Evolutionary conservation across 352 stramenopile species (phyloP).

Genomic region (Pythium myriotylum): DNA sequence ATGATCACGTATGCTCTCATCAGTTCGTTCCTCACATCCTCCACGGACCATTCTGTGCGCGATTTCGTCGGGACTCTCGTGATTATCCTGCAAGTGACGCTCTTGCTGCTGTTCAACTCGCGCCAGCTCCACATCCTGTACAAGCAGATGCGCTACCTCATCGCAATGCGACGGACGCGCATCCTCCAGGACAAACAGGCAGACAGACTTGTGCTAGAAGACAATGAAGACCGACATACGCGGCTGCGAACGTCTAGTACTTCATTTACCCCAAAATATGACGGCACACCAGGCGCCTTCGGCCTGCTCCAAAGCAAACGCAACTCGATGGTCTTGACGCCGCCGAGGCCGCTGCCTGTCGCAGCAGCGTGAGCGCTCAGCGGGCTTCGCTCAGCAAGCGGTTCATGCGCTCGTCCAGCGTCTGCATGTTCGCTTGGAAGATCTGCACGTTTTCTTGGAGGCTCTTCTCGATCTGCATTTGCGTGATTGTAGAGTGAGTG

Average conservation of each 20-base stretch:
- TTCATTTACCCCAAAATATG: constrained; percentile 41
- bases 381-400: constrained; percentile 20
- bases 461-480: constrained; percentile 67
- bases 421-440: constrained; percentile 79
- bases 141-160: constrained; percentile 76
- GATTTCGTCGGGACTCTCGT: constrained; percentile 66
- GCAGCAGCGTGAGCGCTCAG: constrained; percentile 14
- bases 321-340: constrained; percentile 29
- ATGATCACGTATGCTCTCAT: constrained; percentile 85
- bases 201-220: constrained; percentile 28
- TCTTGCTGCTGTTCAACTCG: constrained; percentile 79
- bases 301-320: constrained; percentile 38
- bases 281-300: constrained; percentile 33
- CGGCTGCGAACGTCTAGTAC: constrained; percentile 15
- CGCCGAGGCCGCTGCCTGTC: constrained; percentile 20
- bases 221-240: constrained; percentile 6
- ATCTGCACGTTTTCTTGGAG: constrained; percentile 73
- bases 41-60: constrained; percentile 45
- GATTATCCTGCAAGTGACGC: constrained; percentile 61
- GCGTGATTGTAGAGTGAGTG: background rate
- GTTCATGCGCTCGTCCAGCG: constrained; percentile 69
- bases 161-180: constrained; percentile 46
- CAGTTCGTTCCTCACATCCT: constrained; percentile 67
- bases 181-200: constrained; percentile 26
- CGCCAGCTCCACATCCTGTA: constrained; percentile 76